A percentile compares a stretch with the other conserved stretches of the same genome.
Evolutionary conservation across 345 rosid genomes (phyloP).

Genomic region (Brassica rapa): DNA sequence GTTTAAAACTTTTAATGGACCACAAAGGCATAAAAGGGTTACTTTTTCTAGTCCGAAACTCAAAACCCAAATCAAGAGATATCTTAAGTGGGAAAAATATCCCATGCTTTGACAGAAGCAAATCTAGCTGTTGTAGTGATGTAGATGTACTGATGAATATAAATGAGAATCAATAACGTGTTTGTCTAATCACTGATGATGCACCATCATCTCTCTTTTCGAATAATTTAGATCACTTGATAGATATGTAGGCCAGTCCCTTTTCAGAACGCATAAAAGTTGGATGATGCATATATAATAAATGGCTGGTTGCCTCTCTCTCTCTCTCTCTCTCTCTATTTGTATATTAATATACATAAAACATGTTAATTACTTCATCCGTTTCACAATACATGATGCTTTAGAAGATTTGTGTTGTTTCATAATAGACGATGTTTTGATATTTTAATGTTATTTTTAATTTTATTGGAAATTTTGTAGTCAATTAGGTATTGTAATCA

Average conservation of each 20-base stretch:
- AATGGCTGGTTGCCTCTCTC: conserved; percentile 18
- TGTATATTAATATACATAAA: not conserved
- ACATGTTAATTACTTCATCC: not conserved
- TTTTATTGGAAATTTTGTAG: no score
- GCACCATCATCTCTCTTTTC: conserved; percentile 36
- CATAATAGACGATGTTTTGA: no score
- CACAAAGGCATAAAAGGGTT: conserved; percentile 21
- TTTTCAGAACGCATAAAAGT: not conserved
- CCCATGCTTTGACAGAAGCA: conserved; percentile 28
- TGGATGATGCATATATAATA: conserved; percentile 5
- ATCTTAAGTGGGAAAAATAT: conserved; percentile 31
- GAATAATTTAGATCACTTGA: conserved; percentile 32
- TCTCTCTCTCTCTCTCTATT: not conserved
- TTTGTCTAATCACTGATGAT: conserved; percentile 49
- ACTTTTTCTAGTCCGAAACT: conserved; percentile 15
- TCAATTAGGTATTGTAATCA: no score
- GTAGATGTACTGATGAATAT: conserved; percentile 23
- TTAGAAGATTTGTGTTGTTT: no score
- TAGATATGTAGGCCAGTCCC: conserved; percentile 35
- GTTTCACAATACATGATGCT: no score
- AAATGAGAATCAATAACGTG: conserved; percentile 30
- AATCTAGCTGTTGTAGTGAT: conserved; percentile 12
- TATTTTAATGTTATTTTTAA: no score
- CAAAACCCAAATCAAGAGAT: conserved; percentile 25
- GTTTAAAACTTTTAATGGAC: conserved; percentile 11